Percentiles rank a stretch among this genome's conserved stretches.
Evolutionary conservation across 208 protist species (phyloP).

Genomic region (Trichomonas tenax): DNA sequence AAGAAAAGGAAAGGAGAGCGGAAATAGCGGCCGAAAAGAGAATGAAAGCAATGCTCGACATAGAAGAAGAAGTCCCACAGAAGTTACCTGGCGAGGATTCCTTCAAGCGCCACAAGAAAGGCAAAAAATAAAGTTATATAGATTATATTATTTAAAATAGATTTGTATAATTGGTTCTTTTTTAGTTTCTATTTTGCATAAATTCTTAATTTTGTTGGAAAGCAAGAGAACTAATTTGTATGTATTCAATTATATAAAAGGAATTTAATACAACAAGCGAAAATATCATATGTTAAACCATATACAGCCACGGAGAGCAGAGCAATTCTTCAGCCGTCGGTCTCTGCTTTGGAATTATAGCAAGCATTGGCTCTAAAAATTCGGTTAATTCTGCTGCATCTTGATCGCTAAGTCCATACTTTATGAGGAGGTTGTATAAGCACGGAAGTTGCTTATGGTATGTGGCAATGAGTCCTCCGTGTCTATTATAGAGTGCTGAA

Average conservation of each 20-base stretch:
- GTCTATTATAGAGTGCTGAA: not conserved
- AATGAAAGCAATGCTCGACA: not conserved
- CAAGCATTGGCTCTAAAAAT: not conserved
- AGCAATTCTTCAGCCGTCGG: not conserved
- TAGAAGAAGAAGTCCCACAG: conserved; percentile 4
- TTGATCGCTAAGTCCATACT: not conserved
- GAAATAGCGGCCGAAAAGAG: not conserved
- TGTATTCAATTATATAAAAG: no score
- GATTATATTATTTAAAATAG: no score
- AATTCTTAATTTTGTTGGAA: no score
- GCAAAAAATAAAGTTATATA: not conserved
- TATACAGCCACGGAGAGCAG: not conserved
- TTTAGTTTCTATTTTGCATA: no score
- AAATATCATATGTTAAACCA: no score
- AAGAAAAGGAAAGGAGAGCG: not conserved
- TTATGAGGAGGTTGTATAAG: not conserved
- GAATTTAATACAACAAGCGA: no score
- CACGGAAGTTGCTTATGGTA: not conserved
- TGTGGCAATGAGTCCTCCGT: not conserved
- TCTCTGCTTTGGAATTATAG: conserved; percentile 5
- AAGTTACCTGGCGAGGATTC: not conserved
- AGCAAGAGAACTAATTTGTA: no score
- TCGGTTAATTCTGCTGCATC: not conserved
- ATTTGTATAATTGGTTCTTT: no score
- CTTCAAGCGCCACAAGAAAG: not conserved